These are phyloP conservation scores for Cercospora sp. DNA, from an alignment of 2,329 filamentous ascomycete species.

Conservation along the genomic window DNA sequence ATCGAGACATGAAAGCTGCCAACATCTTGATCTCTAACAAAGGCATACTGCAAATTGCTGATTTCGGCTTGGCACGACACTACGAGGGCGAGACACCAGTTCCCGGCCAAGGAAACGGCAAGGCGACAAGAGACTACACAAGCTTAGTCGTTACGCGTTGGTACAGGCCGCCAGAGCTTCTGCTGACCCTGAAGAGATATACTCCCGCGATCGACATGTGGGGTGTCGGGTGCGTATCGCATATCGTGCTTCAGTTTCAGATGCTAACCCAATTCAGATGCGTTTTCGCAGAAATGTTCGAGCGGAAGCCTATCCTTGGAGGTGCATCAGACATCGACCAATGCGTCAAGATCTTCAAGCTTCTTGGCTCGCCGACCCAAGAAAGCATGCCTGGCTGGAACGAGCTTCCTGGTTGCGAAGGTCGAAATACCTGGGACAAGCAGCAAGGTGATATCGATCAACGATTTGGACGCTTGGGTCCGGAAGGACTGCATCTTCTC, in stretches of 20 bases:
- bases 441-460: constrained; percentile 67
- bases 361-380: constrained; percentile 86
- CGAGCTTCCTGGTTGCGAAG: constrained; percentile 76
- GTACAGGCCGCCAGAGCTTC: constrained; percentile 92
- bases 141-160: constrained; percentile 95
- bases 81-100: constrained; percentile 83
- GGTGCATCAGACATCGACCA: constrained; percentile 89
- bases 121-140: constrained; percentile 87
- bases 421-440: constrained; percentile 62
- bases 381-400: constrained; percentile 92
- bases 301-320: constrained; percentile 86
- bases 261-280: constrained; percentile 60
- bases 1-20: constrained; percentile 98
- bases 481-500: constrained; percentile 74
- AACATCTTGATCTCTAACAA: constrained; percentile 95
- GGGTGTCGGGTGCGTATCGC: constrained; percentile 78
- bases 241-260: not conserved
- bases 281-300: constrained; percentile 97
- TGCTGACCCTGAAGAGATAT: constrained; percentile 84
- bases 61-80: constrained; percentile 91
- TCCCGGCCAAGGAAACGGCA: constrained; percentile 75
- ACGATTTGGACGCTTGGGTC: constrained; percentile 63
- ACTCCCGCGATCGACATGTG: constrained; percentile 98
- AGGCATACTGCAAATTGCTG: constrained; percentile 91
- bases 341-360: constrained; percentile 87